These are phyloP conservation scores for Cystobasidium sp. DNA, from an alignment of 1,284 basidiomycete genomes.

Conservation along the genomic window DNA sequence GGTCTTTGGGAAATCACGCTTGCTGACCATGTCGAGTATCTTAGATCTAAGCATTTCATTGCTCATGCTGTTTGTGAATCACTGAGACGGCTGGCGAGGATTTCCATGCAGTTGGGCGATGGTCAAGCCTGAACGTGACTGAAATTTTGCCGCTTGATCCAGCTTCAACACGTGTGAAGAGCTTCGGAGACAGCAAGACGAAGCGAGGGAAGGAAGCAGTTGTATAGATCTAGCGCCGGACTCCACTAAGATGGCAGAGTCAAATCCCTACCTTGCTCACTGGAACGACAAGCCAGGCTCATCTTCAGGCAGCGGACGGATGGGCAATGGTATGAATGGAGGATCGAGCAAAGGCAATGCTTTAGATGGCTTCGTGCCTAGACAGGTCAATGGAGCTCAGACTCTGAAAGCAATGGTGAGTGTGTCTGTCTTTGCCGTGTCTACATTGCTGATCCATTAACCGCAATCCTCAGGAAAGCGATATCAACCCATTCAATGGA, in stretches of 20 bases:
- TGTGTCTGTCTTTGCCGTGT: constrained; percentile 30
- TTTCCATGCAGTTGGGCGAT: background rate
- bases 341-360: constrained; percentile 51
- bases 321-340: constrained; percentile 26
- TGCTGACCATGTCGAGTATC: constrained; percentile 25
- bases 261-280: constrained; percentile 67
- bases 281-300: constrained; percentile 48
- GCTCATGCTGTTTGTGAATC: background rate
- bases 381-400: constrained; percentile 74
- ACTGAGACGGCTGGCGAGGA: background rate
- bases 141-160: background rate
- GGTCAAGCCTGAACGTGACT: background rate
- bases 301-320: constrained; percentile 12
- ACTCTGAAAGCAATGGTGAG: constrained; percentile 74
- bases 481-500: constrained; percentile 87
- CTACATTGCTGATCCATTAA: background rate
- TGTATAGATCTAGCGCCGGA: no score
- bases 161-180: constrained; percentile 1
- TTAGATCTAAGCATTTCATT: background rate
- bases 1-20: constrained; percentile 37
- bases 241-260: constrained; percentile 22
- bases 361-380: constrained; percentile 77
- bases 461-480: constrained; percentile 66
- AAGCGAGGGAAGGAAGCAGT: no score
- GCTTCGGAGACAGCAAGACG: no score